Percentiles rank a stretch among this genome's conserved stretches.
Conservation (phyloP, 2,329 filamentous ascomycete species). For the Xylaria sp. region DNA sequence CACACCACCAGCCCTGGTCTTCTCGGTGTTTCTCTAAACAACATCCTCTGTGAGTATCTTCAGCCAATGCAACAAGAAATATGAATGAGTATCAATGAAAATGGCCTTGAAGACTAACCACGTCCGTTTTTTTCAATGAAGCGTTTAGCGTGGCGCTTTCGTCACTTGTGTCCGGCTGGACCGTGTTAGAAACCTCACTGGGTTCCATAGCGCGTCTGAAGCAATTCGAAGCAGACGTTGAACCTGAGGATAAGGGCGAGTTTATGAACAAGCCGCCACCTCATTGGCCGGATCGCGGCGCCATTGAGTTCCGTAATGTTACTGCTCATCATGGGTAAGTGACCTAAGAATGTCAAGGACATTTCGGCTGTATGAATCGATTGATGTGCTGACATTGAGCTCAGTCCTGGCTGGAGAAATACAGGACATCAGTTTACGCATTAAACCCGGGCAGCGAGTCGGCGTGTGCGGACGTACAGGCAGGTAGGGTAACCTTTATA, state of each 20-base stretch:
- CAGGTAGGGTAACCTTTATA: not conserved
- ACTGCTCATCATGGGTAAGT: not conserved
- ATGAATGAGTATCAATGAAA: not conserved
- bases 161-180: not conserved
- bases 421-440: not conserved
- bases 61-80: too few species aligned
- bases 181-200: not conserved
- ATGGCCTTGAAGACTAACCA: not conserved
- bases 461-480: not conserved
- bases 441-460: not conserved
- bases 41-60: not conserved
- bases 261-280: not conserved
- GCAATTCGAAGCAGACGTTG: not conserved
- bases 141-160: too few species aligned
- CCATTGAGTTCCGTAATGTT: not conserved
- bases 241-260: not conserved
- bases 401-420: not conserved
- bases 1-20: not conserved
- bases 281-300: not conserved
- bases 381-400: not conserved
- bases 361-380: not conserved
- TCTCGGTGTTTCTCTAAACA: constrained; percentile 8
- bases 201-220: not conserved
- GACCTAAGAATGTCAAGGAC: not conserved
- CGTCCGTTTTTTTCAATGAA: not conserved